Evolutionary conservation across 495 filamentous ascomycete genomes (phyloP).

Genomic region (Neurospora cerealis): DNA sequence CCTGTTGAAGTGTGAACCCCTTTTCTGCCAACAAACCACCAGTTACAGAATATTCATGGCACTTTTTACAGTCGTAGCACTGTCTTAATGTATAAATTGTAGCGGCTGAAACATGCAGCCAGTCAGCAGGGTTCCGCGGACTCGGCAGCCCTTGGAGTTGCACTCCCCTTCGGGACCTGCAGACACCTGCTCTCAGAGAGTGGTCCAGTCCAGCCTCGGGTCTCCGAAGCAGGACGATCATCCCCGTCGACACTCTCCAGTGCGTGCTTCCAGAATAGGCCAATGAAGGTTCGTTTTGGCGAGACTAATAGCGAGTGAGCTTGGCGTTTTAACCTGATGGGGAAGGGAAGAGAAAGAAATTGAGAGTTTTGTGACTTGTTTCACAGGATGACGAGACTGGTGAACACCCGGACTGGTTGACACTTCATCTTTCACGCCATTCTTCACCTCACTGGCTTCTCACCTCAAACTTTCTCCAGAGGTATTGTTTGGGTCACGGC

Average conservation of each 20-base stretch:
- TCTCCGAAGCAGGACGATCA: background rate
- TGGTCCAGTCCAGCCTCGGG: background rate
- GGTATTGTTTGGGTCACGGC: background rate
- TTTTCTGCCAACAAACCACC: background rate
- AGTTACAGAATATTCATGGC: background rate
- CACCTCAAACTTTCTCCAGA: background rate
- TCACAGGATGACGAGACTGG: background rate
- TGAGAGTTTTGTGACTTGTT: background rate
- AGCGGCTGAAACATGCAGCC: background rate
- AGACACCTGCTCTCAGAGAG: background rate
- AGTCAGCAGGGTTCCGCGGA: background rate
- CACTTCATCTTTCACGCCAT: background rate
- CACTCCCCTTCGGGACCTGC: background rate
- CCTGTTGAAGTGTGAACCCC: background rate
- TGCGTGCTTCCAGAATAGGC: background rate
- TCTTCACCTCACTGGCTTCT: background rate
- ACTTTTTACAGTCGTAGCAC: no score
- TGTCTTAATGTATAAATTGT: background rate
- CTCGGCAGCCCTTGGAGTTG: background rate
- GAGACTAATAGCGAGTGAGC: background rate
- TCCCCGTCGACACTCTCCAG: background rate
- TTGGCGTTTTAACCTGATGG: background rate
- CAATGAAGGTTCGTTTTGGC: background rate
- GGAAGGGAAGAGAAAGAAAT: background rate
- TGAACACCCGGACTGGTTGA: background rate